Evolutionary conservation across 768 basidiomycete genomes (phyloP).

Genomic region (Pleurotus tuoliensis): DNA sequence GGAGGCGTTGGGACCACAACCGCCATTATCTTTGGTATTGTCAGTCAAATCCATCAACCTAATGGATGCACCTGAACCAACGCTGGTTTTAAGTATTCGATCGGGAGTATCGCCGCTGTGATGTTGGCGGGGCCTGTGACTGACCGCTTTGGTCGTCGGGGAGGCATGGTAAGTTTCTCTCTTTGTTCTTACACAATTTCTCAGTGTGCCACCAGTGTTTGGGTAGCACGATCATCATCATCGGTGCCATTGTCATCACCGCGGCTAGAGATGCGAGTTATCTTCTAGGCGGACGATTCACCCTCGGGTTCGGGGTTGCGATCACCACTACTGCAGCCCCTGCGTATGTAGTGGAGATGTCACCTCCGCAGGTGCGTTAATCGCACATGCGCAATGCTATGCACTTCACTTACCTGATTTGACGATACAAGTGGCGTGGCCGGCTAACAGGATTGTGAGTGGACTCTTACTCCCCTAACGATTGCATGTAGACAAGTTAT

Average conservation of each 20-base stretch:
- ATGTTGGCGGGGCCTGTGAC: slow-evolving; percentile 35
- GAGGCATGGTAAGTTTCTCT: slow-evolving; percentile 35
- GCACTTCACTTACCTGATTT: too few relatives aligned
- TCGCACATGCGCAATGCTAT: neutral
- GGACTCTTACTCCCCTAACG: slow-evolving; percentile 6
- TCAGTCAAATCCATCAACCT: slow-evolving; percentile 14
- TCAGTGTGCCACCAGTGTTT: slow-evolving; percentile 23
- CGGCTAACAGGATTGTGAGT: slow-evolving; percentile 46
- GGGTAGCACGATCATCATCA: slow-evolving; percentile 36
- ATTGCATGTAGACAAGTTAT: neutral
- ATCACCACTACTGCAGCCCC: slow-evolving; percentile 41
- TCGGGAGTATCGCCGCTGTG: slow-evolving; percentile 36
- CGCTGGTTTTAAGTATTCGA: slow-evolving; percentile 29
- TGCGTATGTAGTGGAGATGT: slow-evolving; percentile 54
- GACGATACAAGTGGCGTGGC: slow-evolving; percentile 37
- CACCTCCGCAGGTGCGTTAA: slow-evolving; percentile 43
- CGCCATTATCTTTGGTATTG: slow-evolving; percentile 43
- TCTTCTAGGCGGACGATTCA: slow-evolving; percentile 48
- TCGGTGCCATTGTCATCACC: slow-evolving; percentile 42
- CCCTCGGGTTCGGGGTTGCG: slow-evolving; percentile 52
- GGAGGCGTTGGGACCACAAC: slow-evolving; percentile 41
- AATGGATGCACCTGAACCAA: neutral
- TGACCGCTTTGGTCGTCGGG: slow-evolving; percentile 39
- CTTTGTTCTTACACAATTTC: neutral
- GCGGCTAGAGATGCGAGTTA: slow-evolving; percentile 39